Evolutionary conservation across 306 rosid genomes (phyloP).

Genomic region (Prunus padus): DNA sequence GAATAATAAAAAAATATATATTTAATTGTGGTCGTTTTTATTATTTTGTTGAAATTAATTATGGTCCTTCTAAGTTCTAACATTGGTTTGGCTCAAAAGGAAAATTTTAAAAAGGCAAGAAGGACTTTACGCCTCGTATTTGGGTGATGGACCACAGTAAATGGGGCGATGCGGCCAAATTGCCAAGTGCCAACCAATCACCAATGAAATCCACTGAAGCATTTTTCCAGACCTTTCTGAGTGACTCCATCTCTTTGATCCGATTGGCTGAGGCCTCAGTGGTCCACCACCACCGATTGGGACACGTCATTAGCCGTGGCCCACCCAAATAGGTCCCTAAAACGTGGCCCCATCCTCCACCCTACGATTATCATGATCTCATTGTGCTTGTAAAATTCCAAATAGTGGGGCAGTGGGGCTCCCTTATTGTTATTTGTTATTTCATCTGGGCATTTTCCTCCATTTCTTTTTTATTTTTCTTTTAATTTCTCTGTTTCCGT

Average conservation of each 20-base stretch:
- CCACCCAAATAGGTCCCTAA: slow-evolving; percentile 11
- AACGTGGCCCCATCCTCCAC: slow-evolving; percentile 20
- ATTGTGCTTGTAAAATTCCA: neutral
- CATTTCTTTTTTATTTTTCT: neutral
- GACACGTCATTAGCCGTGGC: neutral
- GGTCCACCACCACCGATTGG: slow-evolving; percentile 21
- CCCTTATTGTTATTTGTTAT: neutral
- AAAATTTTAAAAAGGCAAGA: neutral
- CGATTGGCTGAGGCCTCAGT: slow-evolving; percentile 17
- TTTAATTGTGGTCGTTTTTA: no score
- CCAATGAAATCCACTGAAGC: slow-evolving; percentile 22
- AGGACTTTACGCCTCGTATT: neutral
- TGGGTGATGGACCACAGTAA: neutral
- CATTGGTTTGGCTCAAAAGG: neutral
- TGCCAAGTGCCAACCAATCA: slow-evolving; percentile 1
- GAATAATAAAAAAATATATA: no score
- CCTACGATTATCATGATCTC: neutral
- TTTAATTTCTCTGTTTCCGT: neutral
- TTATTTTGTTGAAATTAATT: neutral
- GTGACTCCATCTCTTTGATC: slow-evolving; percentile 15
- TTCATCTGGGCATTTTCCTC: neutral
- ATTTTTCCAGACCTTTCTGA: slow-evolving; percentile 24
- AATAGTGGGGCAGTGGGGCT: neutral
- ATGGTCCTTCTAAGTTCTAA: neutral
- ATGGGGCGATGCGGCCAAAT: neutral